A percentile compares a stretch with the other conserved stretches of the same genome.
phyloP scores from a whole-genome alignment of 768 basidiomycete genomes.

The Lactarius evosmus region DNA sequence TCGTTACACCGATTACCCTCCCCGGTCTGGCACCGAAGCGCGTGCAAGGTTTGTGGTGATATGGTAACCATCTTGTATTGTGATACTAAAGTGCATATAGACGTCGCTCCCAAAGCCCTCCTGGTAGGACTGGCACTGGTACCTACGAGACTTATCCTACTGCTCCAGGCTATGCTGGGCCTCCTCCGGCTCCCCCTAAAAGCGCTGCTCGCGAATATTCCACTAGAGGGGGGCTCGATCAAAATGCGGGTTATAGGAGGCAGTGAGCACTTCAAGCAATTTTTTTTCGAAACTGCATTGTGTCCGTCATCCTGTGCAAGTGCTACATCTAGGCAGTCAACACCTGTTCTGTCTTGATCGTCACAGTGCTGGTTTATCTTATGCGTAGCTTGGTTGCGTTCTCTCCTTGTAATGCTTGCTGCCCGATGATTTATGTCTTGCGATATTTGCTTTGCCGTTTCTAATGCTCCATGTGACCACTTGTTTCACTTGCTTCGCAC shows the following conservation, averaged over 20 bases:
- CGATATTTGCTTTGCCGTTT: constrained; percentile 28
- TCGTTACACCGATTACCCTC: constrained; percentile 30
- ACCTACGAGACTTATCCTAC: constrained; percentile 28
- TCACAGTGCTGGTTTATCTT: constrained; percentile 26
- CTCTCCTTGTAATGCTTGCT: constrained; percentile 27
- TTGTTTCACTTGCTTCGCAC: constrained; percentile 25
- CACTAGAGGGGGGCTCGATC: constrained; percentile 27
- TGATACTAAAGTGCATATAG: constrained; percentile 11
- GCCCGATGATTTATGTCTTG: constrained; percentile 27
- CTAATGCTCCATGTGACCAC: constrained; percentile 26
- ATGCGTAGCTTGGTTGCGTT: constrained; percentile 28
- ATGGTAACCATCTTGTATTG: background rate
- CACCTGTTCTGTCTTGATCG: constrained; percentile 27
- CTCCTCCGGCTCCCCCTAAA: constrained; percentile 28
- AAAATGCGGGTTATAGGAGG: constrained; percentile 27
- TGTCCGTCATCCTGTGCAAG: constrained; percentile 16
- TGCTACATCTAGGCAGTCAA: constrained; percentile 26
- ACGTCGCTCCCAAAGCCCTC: constrained; percentile 31
- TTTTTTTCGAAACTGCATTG: constrained; percentile 12
- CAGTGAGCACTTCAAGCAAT: constrained; percentile 21
- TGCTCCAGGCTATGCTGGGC: constrained; percentile 25
- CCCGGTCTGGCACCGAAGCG: constrained; percentile 27
- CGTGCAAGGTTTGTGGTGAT: constrained; percentile 25
- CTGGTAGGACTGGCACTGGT: constrained; percentile 27
- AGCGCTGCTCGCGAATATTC: constrained; percentile 29